phyloP scores from a whole-genome alignment of 805 yeast species.

The Cyberlindnera maritima region DNA sequence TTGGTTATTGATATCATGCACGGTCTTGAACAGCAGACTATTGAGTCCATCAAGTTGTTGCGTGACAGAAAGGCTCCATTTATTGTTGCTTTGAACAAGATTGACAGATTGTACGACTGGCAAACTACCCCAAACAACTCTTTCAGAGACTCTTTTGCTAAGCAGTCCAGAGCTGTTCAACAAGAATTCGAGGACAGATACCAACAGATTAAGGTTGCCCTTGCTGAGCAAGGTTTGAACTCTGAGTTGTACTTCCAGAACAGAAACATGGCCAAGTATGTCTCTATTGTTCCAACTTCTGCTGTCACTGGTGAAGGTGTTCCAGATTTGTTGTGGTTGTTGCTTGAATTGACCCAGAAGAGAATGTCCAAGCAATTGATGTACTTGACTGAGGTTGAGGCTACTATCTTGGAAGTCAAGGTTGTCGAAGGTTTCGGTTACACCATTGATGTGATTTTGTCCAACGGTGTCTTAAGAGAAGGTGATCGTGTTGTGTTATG shows the following conservation, averaged over 20 bases:
- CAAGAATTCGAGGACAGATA: conserved; percentile 88
- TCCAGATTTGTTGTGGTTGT: conserved; percentile 94
- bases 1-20: conserved; percentile 98
- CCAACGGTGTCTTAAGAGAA: conserved; percentile 93
- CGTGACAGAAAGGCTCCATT: conserved; percentile 98
- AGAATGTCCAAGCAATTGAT: conserved; percentile 98
- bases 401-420: conserved; percentile 95
- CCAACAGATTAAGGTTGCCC: conserved; percentile 79
- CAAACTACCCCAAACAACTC: conserved; percentile 85
- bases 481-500: conserved; percentile 95
- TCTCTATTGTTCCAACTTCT: conserved; percentile 96
- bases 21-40: conserved; percentile 96
- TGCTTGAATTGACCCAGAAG: conserved; percentile 93
- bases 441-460: conserved; percentile 94
- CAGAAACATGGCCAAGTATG: conserved; percentile 89
- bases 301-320: conserved; percentile 99
- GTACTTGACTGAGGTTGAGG: conserved; percentile 92
- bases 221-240: conserved; percentile 98
- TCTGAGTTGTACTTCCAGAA: conserved; percentile 95
- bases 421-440: conserved; percentile 98
- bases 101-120: conserved; percentile 98
- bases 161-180: conserved; percentile 82
- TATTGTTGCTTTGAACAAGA: conserved; percentile 94
- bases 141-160: conserved; percentile 88
- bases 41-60: conserved; percentile 87